Conservation (phyloP, 306 rosid species). For the Begonia peltatifolia region DNA sequence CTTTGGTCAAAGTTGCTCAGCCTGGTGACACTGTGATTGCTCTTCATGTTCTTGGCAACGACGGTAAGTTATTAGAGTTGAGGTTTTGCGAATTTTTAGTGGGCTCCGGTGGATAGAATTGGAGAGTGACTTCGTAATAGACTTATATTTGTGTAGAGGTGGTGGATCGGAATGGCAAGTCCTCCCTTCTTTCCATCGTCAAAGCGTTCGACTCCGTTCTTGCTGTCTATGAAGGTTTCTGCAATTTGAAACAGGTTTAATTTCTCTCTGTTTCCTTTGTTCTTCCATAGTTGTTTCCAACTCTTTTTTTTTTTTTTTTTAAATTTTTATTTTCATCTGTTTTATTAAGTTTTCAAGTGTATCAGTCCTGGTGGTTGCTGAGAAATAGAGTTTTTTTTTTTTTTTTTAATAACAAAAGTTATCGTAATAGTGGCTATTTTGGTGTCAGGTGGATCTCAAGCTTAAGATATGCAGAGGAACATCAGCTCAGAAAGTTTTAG, state of each 20-base stretch:
- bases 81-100: no score
- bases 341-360: no score
- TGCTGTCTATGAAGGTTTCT: slow-evolving; percentile 89
- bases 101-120: no score
- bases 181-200: slow-evolving; percentile 76
- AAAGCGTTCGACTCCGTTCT: slow-evolving; percentile 92
- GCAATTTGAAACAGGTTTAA: slow-evolving; percentile 83
- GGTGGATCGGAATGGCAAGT: slow-evolving; percentile 64
- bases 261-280: slow-evolving; percentile 3
- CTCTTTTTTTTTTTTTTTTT: not conserved
- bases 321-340: no score
- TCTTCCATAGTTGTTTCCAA: not conserved
- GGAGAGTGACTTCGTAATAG: slow-evolving; percentile 2
- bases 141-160: slow-evolving; percentile 35
- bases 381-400: no score
- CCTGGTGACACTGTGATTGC: slow-evolving; percentile 79
- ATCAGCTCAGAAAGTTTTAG: slow-evolving; percentile 51
- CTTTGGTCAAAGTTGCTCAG: slow-evolving; percentile 81
- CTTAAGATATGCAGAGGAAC: slow-evolving; percentile 83
- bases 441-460: slow-evolving; percentile 74
- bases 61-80: slow-evolving; percentile 30
- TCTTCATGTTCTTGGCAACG: slow-evolving; percentile 64
- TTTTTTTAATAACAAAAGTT: no score
- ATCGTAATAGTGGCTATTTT: no score
- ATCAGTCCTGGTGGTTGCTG: no score